phyloP scores from a whole-genome alignment of 2,329 filamentous ascomycete genomes.

The Alternaria sp. region DNA sequence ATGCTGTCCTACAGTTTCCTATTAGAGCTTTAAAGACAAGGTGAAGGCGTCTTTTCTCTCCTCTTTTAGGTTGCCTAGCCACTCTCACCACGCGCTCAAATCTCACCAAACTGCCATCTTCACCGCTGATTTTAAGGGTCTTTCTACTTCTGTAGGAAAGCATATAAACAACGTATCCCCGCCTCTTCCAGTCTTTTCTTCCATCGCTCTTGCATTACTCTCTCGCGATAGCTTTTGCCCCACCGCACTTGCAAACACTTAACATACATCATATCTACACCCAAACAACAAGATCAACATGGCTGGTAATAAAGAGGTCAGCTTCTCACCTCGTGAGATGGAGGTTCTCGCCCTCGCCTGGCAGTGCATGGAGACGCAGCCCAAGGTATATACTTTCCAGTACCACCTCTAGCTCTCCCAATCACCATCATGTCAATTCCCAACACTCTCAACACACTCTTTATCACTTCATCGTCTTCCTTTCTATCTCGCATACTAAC shows the following conservation, averaged over 20 bases:
- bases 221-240: not conserved
- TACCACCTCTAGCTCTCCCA: not conserved
- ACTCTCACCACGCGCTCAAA: conserved; percentile 18
- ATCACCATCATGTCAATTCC: not conserved
- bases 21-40: not conserved
- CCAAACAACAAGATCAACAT: conserved; percentile 15
- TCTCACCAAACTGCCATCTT: conserved; percentile 4
- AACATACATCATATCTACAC: not conserved
- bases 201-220: conserved; percentile 1
- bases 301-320: conserved; percentile 16
- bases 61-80: conserved; percentile 13
- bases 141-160: not conserved
- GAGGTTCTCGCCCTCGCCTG: conserved; percentile 44
- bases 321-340: conserved; percentile 38
- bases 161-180: not conserved
- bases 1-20: not conserved
- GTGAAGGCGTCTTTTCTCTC: conserved; percentile 1
- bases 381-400: conserved; percentile 35
- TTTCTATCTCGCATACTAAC: conserved; percentile 18
- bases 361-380: conserved; percentile 46
- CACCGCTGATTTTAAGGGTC: not conserved
- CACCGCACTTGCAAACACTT: not conserved
- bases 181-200: not conserved
- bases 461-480: not conserved
- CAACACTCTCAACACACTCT: not conserved